Evolutionary conservation across 257 asterid species (phyloP), one percentile per base, ranked within the genome.

Genomic region (Salvia hispanica): DNA sequence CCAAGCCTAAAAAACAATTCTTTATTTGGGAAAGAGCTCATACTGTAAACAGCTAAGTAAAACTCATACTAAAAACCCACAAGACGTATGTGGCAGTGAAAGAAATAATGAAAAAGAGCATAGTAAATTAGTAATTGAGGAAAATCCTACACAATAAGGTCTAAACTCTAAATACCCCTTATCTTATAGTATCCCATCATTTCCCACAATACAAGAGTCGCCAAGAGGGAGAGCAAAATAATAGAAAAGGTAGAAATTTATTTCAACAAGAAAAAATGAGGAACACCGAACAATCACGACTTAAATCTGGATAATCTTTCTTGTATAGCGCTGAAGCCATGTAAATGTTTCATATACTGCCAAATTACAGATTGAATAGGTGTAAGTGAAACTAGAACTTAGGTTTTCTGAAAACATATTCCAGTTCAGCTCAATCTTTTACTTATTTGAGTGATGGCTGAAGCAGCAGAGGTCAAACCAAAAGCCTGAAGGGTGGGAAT

Each of bases 201-300:
- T 66, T 39, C 52, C 64, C 2, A 50, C 56, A 58, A 58, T 45
- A 18, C 74, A 62, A n/a, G 70, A 47, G 52, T 18, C 65, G 33
- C 57, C 59, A 44, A 10, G n/a, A 14, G 69, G 6, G 44, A n/a
- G 44, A 5, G 59, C n/a, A 58, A 46, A 10, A 46, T 13, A 9
- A 45, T 7, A n/a, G 21, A 7, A 58, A 11, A 16, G 36, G 43
- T 16, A 28, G 48, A 21, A 51, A 3, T 13, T n/a, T 53, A 15
- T 53, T 16, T 69, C 66, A n/a, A 57, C 64, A 58, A 12, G 7
- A 34, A 1, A 39, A 45, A 7, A 6, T 4, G n/a, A 34, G 44
- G 51, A 21, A 7, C n/a, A n/a, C n/a, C n/a, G 9, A 3, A 34
- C 25, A 33, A 42, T 54, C 14, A 44, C 28, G 6, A 45, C 34